Evolutionary conservation across 2,329 filamentous ascomycete genomes (phyloP).

Genomic region (Colletotrichum sp.): DNA sequence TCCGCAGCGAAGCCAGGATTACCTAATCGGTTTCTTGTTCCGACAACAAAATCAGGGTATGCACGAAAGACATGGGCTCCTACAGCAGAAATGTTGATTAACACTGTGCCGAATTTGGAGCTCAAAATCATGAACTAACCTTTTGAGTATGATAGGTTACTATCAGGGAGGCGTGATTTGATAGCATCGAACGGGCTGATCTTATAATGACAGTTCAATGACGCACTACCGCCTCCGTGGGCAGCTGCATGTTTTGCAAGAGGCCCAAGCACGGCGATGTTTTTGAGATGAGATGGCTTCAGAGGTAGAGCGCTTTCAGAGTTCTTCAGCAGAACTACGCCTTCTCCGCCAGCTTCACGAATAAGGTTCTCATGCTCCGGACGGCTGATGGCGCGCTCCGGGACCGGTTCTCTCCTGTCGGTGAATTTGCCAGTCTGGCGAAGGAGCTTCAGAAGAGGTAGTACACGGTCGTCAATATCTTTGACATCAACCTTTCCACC

Average conservation of each 20-base stretch:
- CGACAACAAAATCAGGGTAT: background rate
- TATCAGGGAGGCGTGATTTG: background rate
- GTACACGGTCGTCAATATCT: background rate
- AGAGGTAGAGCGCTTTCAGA: constrained; percentile 67
- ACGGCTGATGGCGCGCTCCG: constrained; percentile 32
- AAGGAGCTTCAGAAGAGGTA: background rate
- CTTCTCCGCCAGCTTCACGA: constrained; percentile 58
- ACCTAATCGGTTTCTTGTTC: constrained; percentile 18
- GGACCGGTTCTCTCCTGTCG: background rate
- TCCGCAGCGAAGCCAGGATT: constrained; percentile 27
- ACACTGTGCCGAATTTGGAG: background rate
- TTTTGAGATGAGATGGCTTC: constrained; percentile 43
- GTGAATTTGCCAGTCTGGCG: background rate
- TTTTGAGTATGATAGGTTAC: background rate
- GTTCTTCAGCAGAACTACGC: constrained; percentile 78
- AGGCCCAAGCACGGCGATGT: constrained; percentile 24
- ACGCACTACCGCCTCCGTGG: constrained; percentile 71
- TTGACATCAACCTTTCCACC: background rate
- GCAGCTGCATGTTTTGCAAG: constrained; percentile 50
- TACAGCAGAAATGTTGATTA: background rate
- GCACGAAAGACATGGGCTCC: background rate
- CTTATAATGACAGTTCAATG: constrained; percentile 35
- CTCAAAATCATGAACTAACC: accelerated
- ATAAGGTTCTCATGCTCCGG: constrained; percentile 14
- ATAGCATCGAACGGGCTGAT: background rate